Conservation (phyloP, 1,284 basidiomycete species). For the Rhodotorula sp. region DNA sequence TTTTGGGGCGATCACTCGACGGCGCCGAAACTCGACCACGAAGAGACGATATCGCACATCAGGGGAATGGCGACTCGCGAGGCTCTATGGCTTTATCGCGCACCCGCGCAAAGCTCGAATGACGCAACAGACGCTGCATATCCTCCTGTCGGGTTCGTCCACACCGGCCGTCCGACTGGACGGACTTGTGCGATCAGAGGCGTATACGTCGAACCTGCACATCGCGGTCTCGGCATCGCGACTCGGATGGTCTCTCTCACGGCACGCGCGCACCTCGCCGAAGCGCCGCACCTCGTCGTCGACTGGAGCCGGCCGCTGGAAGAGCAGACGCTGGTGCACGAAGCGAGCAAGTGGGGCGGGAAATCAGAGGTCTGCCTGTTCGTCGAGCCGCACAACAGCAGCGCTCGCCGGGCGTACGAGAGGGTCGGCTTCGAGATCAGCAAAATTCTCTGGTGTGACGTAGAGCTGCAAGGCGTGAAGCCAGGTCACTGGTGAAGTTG, state of each 20-base stretch:
- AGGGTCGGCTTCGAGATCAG: conserved; percentile 9
- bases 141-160: conserved; percentile 7
- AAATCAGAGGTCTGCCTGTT: conserved; percentile 30
- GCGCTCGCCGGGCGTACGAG: conserved; percentile 12
- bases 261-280: conserved; percentile 10
- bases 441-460: conserved; percentile 11
- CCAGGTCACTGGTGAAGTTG: conserved; percentile 15
- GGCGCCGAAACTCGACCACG: not conserved
- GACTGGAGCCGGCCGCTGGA: not conserved
- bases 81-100: conserved; percentile 19
- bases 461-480: conserved; percentile 13
- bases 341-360: conserved; percentile 10
- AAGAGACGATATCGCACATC: not conserved
- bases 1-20: conserved; percentile 2
- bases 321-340: not conserved
- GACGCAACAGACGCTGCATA: no score
- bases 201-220: conserved; percentile 7
- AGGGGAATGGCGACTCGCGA: no score
- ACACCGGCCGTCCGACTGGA: conserved; percentile 17
- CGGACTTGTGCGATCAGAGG: conserved; percentile 21
- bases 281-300: not conserved
- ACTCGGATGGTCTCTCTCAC: conserved; percentile 7
- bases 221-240: conserved; percentile 14
- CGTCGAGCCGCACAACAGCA: conserved; percentile 11
- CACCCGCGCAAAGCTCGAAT: not conserved